Percentiles rank a stretch among this genome's conserved stretches.
Evolutionary conservation across 768 basidiomycete species (phyloP).

Genomic region (Leccinum sublutescens): DNA sequence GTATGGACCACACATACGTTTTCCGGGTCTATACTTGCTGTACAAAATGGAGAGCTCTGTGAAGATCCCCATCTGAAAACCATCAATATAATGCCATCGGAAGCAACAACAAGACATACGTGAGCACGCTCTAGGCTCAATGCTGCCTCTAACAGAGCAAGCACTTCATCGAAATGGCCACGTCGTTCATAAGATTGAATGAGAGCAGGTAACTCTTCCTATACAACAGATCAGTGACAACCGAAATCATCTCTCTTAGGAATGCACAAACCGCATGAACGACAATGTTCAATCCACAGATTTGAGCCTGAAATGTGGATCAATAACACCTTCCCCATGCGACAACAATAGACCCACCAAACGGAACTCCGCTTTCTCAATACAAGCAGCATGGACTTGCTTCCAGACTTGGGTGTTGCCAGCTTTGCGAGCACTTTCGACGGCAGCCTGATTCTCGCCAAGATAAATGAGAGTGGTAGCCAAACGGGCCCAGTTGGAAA

Average conservation of each 20-base stretch:
- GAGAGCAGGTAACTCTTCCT: conserved; percentile 77
- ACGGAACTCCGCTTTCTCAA: conserved; percentile 96
- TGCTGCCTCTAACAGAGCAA: conserved; percentile 89
- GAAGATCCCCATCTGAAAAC: conserved; percentile 86
- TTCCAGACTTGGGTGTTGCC: conserved; percentile 99
- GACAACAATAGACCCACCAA: conserved; percentile 47
- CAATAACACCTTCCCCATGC: conserved; percentile 2
- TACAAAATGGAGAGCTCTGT: conserved; percentile 90
- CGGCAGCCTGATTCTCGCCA: conserved; percentile 96
- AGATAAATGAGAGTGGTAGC: conserved; percentile 98
- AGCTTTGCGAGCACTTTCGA: conserved; percentile 98
- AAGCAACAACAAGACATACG: conserved; percentile 36
- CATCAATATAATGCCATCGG: conserved; percentile 13
- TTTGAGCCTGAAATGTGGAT: conserved; percentile 68
- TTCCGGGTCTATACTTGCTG: conserved; percentile 93
- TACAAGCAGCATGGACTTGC: conserved; percentile 97
- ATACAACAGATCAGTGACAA: conserved; percentile 6
- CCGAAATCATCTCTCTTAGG: neutral
- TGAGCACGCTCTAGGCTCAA: conserved; percentile 96
- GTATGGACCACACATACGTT: conserved; percentile 54
- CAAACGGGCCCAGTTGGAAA: conserved; percentile 97
- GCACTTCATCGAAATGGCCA: conserved; percentile 93
- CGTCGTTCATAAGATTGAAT: conserved; percentile 85
- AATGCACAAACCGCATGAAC: conserved; percentile 67
- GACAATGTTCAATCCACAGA: conserved; percentile 97